These are phyloP conservation scores for Auriscalpium orientale DNA, from an alignment of 768 basidiomycete species.

Conservation along the genomic window DNA sequence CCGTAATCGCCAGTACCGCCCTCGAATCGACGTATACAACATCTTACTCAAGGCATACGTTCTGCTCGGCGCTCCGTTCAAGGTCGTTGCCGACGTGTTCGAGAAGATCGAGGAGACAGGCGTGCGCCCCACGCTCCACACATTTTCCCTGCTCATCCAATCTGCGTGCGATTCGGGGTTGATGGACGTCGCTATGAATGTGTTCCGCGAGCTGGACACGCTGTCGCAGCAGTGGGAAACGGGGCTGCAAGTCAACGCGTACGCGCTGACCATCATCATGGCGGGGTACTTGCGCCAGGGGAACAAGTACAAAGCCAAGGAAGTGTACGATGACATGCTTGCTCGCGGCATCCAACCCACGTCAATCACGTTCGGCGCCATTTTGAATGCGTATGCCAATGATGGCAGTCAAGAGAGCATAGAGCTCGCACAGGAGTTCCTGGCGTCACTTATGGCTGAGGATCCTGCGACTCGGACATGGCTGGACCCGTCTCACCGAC, in stretches of 20 bases:
- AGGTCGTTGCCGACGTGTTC: constrained; percentile 55
- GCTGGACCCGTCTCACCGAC: constrained; percentile 32
- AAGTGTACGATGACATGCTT: constrained; percentile 66
- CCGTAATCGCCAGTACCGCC: constrained; percentile 27
- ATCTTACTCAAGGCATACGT: constrained; percentile 80
- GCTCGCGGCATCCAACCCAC: constrained; percentile 56
- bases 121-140: constrained; percentile 50
- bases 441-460: constrained; percentile 39
- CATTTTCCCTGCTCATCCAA: constrained; percentile 71
- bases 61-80: constrained; percentile 70
- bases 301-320: constrained; percentile 47
- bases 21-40: constrained; percentile 63
- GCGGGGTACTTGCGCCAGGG: constrained; percentile 56
- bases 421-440: constrained; percentile 56
- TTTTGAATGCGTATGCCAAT: constrained; percentile 55
- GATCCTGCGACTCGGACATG: constrained; percentile 30
- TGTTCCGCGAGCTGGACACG: constrained; percentile 64
- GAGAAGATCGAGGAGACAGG: constrained; percentile 40
- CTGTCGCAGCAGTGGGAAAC: constrained; percentile 30
- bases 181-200: constrained; percentile 55
- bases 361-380: constrained; percentile 58
- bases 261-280: constrained; percentile 70
- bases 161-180: constrained; percentile 69
- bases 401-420: constrained; percentile 43
- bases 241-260: constrained; percentile 40